Evolutionary conservation across 768 basidiomycete genomes (phyloP).

Genomic region (Kwoniella bestiolae): DNA sequence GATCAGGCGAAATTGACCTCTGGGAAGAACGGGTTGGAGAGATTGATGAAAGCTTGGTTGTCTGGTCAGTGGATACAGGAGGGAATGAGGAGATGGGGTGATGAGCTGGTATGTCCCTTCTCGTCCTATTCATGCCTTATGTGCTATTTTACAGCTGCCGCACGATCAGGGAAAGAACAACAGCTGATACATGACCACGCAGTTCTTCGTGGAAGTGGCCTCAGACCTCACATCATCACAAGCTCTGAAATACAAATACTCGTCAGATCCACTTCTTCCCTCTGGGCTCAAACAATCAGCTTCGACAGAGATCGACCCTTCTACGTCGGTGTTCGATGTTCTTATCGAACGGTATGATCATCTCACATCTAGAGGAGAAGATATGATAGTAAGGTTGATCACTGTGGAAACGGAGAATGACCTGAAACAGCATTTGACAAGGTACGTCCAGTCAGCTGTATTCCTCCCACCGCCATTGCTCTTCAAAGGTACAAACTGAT

Average conservation of each 20-base stretch:
- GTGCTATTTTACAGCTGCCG: neutral
- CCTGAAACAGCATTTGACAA: constrained; percentile 72
- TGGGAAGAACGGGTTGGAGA: constrained; percentile 79
- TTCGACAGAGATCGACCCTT: neutral
- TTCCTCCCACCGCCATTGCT: neutral
- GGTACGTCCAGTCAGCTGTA: constrained; percentile 60
- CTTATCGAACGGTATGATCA: constrained; percentile 69
- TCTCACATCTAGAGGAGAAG: constrained; percentile 74
- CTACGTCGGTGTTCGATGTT: constrained; percentile 77
- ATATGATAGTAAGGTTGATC: constrained; percentile 82
- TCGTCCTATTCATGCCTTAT: neutral
- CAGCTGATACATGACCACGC: constrained; percentile 1
- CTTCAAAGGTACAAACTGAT: neutral
- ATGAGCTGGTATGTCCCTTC: constrained; percentile 74
- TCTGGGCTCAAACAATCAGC: constrained; percentile 15
- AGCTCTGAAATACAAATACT: constrained; percentile 26
- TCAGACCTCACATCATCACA: constrained; percentile 21
- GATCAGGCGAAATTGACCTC: constrained; percentile 73
- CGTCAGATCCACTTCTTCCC: constrained; percentile 32
- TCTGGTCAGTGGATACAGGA: constrained; percentile 75
- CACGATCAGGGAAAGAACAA: neutral
- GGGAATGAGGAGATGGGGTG: constrained; percentile 80
- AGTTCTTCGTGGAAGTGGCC: constrained; percentile 95
- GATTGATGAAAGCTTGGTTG: constrained; percentile 81
- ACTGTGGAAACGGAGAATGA: constrained; percentile 78